Conservation (phyloP, 2,329 filamentous ascomycete genomes). For the Madurella fahalii region DNA sequence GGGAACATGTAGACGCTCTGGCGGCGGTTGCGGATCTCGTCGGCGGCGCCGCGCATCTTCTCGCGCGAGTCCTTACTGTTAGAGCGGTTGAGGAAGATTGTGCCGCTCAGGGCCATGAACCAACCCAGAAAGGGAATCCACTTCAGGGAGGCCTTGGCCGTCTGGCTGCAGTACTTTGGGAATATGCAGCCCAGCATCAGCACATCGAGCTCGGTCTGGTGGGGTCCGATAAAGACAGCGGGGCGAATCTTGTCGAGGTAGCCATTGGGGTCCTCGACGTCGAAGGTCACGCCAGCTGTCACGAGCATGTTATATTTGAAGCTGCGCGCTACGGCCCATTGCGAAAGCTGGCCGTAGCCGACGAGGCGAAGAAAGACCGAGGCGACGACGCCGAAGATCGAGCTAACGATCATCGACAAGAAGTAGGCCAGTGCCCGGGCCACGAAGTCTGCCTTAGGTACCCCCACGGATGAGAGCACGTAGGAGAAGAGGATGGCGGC, state of each 20-base stretch:
- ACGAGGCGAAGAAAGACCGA: slow-evolving; percentile 66
- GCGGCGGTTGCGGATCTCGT: slow-evolving; percentile 67
- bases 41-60: slow-evolving; percentile 78
- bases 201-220: slow-evolving; percentile 94
- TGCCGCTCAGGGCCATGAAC: slow-evolving; percentile 87
- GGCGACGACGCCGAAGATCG: slow-evolving; percentile 71
- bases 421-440: slow-evolving; percentile 66
- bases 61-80: slow-evolving; percentile 78
- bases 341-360: slow-evolving; percentile 71
- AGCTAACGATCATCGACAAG: slow-evolving; percentile 54
- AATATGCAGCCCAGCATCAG: slow-evolving; percentile 86
- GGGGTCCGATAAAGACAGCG: slow-evolving; percentile 88
- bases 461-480: slow-evolving; percentile 51
- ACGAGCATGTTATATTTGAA: slow-evolving; percentile 78
- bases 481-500: slow-evolving; percentile 55
- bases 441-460: slow-evolving; percentile 60
- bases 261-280: slow-evolving; percentile 63
- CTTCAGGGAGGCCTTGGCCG: slow-evolving; percentile 81
- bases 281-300: slow-evolving; percentile 74
- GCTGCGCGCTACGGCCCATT: slow-evolving; percentile 76
- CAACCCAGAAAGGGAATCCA: slow-evolving; percentile 81
- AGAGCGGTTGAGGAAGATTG: slow-evolving; percentile 91
- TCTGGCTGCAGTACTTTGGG: slow-evolving; percentile 86
- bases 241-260: slow-evolving; percentile 65
- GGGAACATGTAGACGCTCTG: slow-evolving; percentile 85